Conservation (phyloP, 441 rosid genomes). For the Biscutella laevigata region DNA sequence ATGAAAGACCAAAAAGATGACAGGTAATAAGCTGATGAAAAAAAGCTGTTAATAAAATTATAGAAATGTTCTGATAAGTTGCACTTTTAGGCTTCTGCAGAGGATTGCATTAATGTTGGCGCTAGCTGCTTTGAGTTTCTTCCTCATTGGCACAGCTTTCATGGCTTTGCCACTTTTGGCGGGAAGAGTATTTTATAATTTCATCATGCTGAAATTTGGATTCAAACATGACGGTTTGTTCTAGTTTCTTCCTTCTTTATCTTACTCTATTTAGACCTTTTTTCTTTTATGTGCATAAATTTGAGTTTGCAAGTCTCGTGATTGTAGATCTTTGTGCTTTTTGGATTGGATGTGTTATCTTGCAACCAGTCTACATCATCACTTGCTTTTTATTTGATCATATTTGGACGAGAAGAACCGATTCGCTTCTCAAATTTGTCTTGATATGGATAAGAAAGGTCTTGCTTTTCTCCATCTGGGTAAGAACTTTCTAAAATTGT, state of each 20-base stretch:
- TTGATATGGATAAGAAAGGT: background rate
- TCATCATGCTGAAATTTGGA: constrained; percentile 2
- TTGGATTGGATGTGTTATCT: constrained; percentile 11
- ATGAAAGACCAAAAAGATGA: background rate
- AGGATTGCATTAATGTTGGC: constrained; percentile 17
- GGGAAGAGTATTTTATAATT: constrained; percentile 4
- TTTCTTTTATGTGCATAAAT: background rate
- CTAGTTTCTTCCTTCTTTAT: background rate
- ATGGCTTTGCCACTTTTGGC: constrained; percentile 14
- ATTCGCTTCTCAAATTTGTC: constrained; percentile 7
- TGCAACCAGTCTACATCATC: background rate
- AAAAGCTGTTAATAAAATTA: background rate
- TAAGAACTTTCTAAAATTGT: too few species aligned
- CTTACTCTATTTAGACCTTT: background rate
- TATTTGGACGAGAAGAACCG: constrained; percentile 7
- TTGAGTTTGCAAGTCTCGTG: background rate
- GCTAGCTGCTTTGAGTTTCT: constrained; percentile 18
- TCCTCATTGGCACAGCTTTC: constrained; percentile 1
- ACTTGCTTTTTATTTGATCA: constrained; percentile 17
- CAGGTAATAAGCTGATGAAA: background rate
- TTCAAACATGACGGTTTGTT: constrained; percentile 10
- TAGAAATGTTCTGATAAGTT: background rate
- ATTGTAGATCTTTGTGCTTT: constrained; percentile 12
- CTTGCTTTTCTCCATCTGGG: constrained; percentile 21
- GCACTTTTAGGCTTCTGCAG: constrained; percentile 5